Percentiles rank a stretch among this genome's conserved stretches.
These are phyloP conservation scores for Pholiota molesta DNA, from an alignment of 768 basidiomycete species.

Conservation along the genomic window DNA sequence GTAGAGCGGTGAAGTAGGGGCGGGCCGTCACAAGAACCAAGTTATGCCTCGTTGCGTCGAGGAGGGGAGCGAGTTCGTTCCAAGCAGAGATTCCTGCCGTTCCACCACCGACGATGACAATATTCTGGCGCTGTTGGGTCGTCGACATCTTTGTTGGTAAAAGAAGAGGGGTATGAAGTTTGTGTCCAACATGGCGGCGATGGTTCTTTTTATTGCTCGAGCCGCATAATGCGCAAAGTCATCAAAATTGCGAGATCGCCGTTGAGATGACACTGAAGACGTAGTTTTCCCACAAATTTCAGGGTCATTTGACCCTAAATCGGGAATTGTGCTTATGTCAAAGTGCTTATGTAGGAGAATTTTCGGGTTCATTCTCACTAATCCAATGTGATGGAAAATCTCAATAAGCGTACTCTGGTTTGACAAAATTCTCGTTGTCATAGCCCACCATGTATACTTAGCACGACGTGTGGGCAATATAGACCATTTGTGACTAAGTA, in stretches of 20 bases:
- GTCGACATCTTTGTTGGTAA: conserved; percentile 22
- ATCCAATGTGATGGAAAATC: not conserved
- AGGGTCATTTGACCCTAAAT: no score
- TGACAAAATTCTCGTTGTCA: no score
- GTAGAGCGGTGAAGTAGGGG: conserved; percentile 52
- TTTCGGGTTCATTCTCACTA: not conserved
- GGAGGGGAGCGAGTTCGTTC: conserved; percentile 47
- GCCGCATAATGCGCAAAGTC: not conserved
- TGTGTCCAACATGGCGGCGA: not conserved
- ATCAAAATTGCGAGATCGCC: not conserved
- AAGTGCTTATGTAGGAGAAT: not conserved
- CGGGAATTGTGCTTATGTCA: not conserved
- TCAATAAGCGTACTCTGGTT: no score
- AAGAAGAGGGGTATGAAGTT: not conserved
- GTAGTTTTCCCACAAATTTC: not conserved
- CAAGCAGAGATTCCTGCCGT: conserved; percentile 47
- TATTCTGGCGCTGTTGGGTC: conserved; percentile 19
- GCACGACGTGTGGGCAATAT: no score
- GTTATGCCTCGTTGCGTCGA: conserved; percentile 49
- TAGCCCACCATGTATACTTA: not conserved
- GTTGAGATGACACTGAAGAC: not conserved
- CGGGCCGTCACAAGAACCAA: conserved; percentile 58
- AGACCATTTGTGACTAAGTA: no score
- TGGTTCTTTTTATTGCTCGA: not conserved
- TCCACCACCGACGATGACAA: conserved; percentile 46